Conservation (phyloP, 306 rosid genomes). For the peach (Prunus persica) region DNA sequence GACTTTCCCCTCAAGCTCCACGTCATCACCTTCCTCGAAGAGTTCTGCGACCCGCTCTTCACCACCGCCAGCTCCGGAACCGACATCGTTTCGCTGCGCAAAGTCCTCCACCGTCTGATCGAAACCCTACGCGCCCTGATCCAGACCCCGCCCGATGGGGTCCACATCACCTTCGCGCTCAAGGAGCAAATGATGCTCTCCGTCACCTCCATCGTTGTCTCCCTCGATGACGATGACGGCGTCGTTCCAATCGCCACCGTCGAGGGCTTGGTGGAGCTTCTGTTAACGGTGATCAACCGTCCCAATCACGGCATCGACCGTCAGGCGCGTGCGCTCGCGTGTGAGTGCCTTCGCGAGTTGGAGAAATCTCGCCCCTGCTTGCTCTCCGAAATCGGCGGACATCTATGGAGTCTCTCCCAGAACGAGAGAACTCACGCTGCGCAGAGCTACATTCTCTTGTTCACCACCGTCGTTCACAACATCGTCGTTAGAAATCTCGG, state of each 20-base stretch:
- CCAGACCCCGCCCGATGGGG: conserved; percentile 60
- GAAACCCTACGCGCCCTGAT: conserved; percentile 57
- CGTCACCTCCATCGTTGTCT: conserved; percentile 61
- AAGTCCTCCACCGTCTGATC: conserved; percentile 46
- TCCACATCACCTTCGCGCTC: conserved; percentile 47
- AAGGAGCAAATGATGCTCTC: conserved; percentile 86
- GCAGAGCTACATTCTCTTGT: conserved; percentile 68
- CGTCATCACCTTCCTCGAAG: conserved; percentile 75
- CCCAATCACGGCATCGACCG: conserved; percentile 74
- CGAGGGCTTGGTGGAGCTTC: conserved; percentile 57
- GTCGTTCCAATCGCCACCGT: conserved; percentile 16
- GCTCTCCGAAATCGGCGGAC: conserved; percentile 77
- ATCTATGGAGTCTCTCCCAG: conserved; percentile 85
- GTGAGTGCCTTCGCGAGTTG: conserved; percentile 87
- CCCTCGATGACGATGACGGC: conserved; percentile 34
- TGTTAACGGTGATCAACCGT: conserved; percentile 69
- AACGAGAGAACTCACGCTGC: conserved; percentile 89
- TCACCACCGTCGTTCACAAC: conserved; percentile 57
- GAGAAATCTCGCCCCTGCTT: conserved; percentile 68
- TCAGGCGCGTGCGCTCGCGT: conserved; percentile 67
- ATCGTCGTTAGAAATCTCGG: conserved; percentile 45
- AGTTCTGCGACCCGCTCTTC: conserved; percentile 53
- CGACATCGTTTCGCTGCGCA: conserved; percentile 5
- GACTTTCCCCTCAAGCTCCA: conserved; percentile 66
- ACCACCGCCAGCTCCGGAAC: not conserved